Conservation (phyloP, 1,284 basidiomycete species). For the Filobasidium uniguttulatum region DNA sequence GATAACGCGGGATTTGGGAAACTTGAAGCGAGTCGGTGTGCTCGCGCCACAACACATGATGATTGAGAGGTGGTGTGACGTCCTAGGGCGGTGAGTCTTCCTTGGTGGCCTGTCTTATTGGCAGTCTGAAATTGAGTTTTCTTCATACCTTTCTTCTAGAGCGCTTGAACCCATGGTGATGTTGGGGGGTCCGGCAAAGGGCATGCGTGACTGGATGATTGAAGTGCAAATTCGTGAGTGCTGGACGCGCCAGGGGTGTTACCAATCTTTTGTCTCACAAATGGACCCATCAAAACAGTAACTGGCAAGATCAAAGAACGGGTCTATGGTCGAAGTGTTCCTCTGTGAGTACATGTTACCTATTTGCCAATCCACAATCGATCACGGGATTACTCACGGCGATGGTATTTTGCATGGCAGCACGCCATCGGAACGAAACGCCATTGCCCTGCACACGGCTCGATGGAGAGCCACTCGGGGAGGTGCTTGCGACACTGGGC, state of each 20-base stretch:
- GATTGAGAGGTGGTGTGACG: neutral
- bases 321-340: neutral
- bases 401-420: too few species aligned
- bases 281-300: neutral
- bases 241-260: neutral
- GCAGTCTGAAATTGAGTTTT: too few species aligned
- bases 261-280: neutral
- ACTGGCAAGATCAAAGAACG: constrained; percentile 1
- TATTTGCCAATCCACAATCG: too few species aligned
- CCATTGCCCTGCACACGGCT: neutral
- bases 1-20: neutral
- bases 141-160: neutral
- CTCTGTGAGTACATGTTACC: too few species aligned
- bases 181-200: neutral
- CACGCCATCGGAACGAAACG: neutral
- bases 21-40: neutral
- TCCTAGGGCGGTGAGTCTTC: neutral
- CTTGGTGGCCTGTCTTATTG: neutral
- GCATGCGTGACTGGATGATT: constrained; percentile 1
- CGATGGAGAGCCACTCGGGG: neutral
- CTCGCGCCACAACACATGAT: constrained; percentile 1
- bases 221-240: neutral
- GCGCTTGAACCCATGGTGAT: neutral
- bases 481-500: neutral
- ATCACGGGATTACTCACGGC: too few species aligned